Evolutionary conservation across 73 alveolate species (phyloP).

Genomic region (Uronychia binucleata): DNA sequence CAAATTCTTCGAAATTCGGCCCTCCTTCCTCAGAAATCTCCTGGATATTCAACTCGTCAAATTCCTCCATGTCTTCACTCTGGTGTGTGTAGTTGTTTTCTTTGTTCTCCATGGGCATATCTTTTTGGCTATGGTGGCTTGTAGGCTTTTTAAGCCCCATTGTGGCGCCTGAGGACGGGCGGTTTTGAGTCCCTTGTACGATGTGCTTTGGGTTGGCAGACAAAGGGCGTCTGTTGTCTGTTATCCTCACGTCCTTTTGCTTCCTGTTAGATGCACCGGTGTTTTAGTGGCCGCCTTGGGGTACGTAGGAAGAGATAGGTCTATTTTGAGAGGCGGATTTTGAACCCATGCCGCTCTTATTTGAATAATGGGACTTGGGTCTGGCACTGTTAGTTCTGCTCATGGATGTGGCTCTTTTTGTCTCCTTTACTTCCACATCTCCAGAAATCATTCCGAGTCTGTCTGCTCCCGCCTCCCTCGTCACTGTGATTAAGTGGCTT

Average conservation of each 20-base stretch:
- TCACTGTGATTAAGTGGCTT: not conserved
- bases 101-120: constrained; percentile 6
- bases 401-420: not conserved
- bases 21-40: constrained; percentile 62
- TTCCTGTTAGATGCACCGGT: no score
- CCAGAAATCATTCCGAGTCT: no score
- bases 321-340: not conserved
- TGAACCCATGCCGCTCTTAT: not conserved
- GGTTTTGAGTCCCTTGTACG: constrained; percentile 16
- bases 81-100: constrained; percentile 22
- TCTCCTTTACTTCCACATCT: not conserved
- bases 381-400: constrained; percentile 1
- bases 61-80: constrained; percentile 41
- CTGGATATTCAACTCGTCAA: constrained; percentile 49
- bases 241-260: constrained; percentile 18
- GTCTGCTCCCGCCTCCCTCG: not conserved
- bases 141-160: constrained; percentile 27
- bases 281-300: not conserved
- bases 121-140: constrained; percentile 30
- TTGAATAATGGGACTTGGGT: not conserved
- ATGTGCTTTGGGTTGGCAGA: constrained; percentile 55
- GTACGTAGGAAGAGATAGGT: not conserved
- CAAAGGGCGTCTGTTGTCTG: constrained; percentile 33
- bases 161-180: constrained; percentile 19
- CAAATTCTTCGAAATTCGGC: constrained; percentile 32